Evolutionary conservation across 805 yeast species (phyloP), one percentile per base, ranked within the genome.

Genomic region (Kazachstania bromeliacearum): DNA sequence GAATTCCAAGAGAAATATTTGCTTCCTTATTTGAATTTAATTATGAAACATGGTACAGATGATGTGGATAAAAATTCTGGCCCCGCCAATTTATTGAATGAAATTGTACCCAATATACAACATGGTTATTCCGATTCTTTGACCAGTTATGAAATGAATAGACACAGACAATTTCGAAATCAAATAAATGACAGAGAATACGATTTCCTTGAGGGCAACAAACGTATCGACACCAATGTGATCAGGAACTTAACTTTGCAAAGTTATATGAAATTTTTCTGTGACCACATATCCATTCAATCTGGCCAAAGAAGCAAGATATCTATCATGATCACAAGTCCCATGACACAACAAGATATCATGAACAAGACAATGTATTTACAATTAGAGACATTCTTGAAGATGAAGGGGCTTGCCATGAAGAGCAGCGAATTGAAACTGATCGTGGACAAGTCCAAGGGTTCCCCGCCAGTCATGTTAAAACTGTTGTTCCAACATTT

Each of bases 121-220:
- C 57, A 60, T 15, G 63, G 67, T 5, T 56, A 57, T 35, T 35
- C 38, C 19, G 33, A 35, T 4, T 33, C 40, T 19, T 33, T 47
- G 5, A 51, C 57, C 12, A 35, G 47, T 24, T 41, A 43, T 8
- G 43, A 52, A 1, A 51, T 67, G 47, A 63, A 54, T 29, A 39
- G 48, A 3, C 88, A 80, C 51, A 66, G 63, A 39, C 58, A 57
- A 21, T 44, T 54, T 26, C 68, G 74, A 70, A 75, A 70, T 36
- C 71, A 71, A 38, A 74, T 79, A 3, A 43, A 64, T 3, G 66
- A 62, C 27, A 55, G 59, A 33, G 62, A 66, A 3, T 71, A 66
- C 42, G 43, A 58, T 18, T 75, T 73, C 44, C 51, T 58, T 4
- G 63, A 40, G 1, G 47, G 40, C 3, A 50, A 52, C 8, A 59